Evolutionary conservation across 371 early-diverging fungal genomes (phyloP), one percentile per base, ranked within the genome.

Genomic region (Capniomyces stellatus): DNA sequence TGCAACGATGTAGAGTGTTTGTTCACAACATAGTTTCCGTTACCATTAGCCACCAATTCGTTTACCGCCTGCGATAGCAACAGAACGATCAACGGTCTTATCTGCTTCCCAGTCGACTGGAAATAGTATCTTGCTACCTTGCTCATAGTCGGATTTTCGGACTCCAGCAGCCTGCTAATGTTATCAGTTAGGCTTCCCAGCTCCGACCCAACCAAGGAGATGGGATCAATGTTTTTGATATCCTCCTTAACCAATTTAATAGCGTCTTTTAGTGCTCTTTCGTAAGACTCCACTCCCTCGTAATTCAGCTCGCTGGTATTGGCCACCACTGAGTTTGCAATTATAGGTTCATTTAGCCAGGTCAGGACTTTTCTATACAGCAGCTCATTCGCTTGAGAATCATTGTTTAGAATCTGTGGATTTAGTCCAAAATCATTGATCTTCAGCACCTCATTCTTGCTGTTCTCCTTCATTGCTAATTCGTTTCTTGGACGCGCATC

Each of bases 61-160:
- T 80, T 80, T 2, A 89, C 85, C 4, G 93, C 92, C 66, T 86
- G 84, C 2, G 90, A 81, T 40, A 91, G 75, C 42, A 95, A 75
- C 43, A 95, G 71, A 1, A 95, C 90, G 31, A 95, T 63, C 42
- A 95, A 66, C 1, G 96, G 96, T 35, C 96, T 77, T 18, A 95
- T 78, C 61, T 89, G 89, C 61, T 95, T 93, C 25, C 94, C 94
- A 31, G 52, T 56, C 24, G 85, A 78, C 1, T 80, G 77, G 57
- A 93, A 92, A 64, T 93, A 92, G 67, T 95, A 94, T 54, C 76
- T 76, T 27, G 83, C 78, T 28, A 95, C 83, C 12, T 83, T 87
- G 54, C 85, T 78, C 28, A 93, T 65, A 59, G 88, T 81, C 22
- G 93, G 90, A 56, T 92, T 89, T 8, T 79, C 83, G 52, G 79